These are phyloP conservation scores for Arabidopsis suecica DNA, from an alignment of 345 rosid genomes.

Conservation along the genomic window DNA sequence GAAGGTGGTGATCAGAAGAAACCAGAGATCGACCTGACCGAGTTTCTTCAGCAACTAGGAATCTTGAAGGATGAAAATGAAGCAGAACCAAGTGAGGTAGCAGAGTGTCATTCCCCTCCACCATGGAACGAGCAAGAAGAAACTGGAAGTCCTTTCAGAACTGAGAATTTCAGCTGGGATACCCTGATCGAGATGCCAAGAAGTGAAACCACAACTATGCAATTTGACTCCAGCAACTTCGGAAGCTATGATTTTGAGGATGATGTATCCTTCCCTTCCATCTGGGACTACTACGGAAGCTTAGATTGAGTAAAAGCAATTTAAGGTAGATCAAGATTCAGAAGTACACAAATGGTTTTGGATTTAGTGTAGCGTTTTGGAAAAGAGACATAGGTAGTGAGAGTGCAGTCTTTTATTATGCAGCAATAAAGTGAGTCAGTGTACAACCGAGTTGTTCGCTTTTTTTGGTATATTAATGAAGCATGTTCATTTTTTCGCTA, in stretches of 20 bases:
- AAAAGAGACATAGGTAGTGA: slow-evolving; percentile 23
- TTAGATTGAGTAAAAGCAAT: slow-evolving; percentile 34
- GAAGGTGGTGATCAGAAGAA: slow-evolving; percentile 55
- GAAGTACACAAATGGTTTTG: slow-evolving; percentile 34
- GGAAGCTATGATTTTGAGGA: slow-evolving; percentile 63
- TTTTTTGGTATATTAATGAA: slow-evolving; percentile 26
- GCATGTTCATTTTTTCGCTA: slow-evolving; percentile 10
- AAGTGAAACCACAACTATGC: slow-evolving; percentile 43
- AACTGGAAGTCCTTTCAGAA: slow-evolving; percentile 44
- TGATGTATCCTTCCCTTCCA: slow-evolving; percentile 59
- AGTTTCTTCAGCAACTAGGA: slow-evolving; percentile 92
- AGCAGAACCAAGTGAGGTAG: slow-evolving; percentile 41
- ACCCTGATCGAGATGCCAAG: slow-evolving; percentile 64
- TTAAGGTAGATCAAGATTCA: slow-evolving; percentile 35
- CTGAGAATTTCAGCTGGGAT: slow-evolving; percentile 76
- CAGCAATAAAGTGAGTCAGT: slow-evolving; percentile 39
- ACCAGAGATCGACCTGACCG: slow-evolving; percentile 89
- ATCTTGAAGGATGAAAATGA: slow-evolving; percentile 58
- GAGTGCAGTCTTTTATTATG: slow-evolving; percentile 25
- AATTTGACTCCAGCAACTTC: slow-evolving; percentile 37
- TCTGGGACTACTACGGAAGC: slow-evolving; percentile 72
- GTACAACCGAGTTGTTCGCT: slow-evolving; percentile 34
- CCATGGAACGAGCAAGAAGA: slow-evolving; percentile 52
- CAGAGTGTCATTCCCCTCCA: slow-evolving; percentile 31
- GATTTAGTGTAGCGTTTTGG: slow-evolving; percentile 34